These are phyloP conservation scores for Carex myosuroides DNA, from an alignment of 176 grass and related monocot species.

Conservation along the genomic window DNA sequence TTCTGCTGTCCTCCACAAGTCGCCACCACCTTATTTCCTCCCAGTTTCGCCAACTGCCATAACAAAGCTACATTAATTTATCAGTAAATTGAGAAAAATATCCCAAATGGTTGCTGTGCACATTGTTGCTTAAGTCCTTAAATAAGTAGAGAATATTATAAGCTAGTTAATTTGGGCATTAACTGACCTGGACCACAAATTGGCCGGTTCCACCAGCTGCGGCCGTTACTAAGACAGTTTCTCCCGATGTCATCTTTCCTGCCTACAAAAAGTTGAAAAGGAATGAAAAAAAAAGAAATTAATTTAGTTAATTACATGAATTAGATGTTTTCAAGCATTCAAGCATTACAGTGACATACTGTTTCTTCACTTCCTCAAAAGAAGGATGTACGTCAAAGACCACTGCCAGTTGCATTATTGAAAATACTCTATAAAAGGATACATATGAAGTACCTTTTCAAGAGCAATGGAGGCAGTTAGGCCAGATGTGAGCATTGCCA, in stretches of 20 bases:
- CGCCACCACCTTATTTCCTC: constrained; percentile 96
- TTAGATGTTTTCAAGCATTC: not conserved
- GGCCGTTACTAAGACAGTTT: constrained; percentile 85
- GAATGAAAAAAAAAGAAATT: constrained; percentile 5
- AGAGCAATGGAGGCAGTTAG: constrained; percentile 97
- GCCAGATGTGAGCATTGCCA: constrained; percentile 96
- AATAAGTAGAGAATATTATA: constrained; percentile 12
- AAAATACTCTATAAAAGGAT: not conserved
- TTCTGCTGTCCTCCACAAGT: constrained; percentile 95
- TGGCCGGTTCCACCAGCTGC: constrained; percentile 98
- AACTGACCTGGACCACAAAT: constrained; percentile 88
- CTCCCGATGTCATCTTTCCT: constrained; percentile 76
- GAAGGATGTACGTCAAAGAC: not conserved
- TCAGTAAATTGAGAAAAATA: not conserved
- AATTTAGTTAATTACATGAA: not conserved
- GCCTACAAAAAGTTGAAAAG: constrained; percentile 35
- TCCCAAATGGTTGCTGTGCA: not conserved
- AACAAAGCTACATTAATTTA: constrained; percentile 11
- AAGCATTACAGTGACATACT: not conserved
- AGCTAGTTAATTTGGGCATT: constrained; percentile 12
- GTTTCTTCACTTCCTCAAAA: not conserved
- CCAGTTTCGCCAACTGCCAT: constrained; percentile 83
- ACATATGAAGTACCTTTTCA: constrained; percentile 57
- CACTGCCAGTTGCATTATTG: not conserved
- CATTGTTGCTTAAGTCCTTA: constrained; percentile 10